Conservation (phyloP, 1,139 yeast genomes). For the Suhomyces terraborum region DNA sequence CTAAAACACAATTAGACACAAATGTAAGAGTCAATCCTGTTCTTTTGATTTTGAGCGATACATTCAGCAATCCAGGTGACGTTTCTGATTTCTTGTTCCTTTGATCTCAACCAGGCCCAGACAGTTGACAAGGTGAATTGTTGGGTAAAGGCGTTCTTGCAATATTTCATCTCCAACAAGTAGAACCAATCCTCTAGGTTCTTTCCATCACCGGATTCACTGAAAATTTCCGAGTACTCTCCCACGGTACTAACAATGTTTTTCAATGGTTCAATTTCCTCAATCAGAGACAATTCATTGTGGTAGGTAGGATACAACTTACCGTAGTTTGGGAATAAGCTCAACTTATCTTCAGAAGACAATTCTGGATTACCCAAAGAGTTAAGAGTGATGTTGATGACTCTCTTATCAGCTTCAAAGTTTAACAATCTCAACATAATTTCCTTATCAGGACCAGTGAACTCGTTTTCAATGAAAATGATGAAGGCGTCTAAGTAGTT, state of each 20-base stretch:
- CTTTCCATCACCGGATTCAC: conserved; percentile 52
- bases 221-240: conserved; percentile 71
- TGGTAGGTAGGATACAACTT: conserved; percentile 77
- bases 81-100: conserved; percentile 95
- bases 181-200: conserved; percentile 93
- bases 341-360: conserved; percentile 64
- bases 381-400: conserved; percentile 87
- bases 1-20: conserved; percentile 48
- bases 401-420: conserved; percentile 94
- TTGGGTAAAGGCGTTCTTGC: conserved; percentile 93
- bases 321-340: conserved; percentile 80
- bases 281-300: conserved; percentile 68
- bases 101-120: conserved; percentile 96
- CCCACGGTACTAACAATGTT: conserved; percentile 70
- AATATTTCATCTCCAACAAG: conserved; percentile 85
- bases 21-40: conserved; percentile 75
- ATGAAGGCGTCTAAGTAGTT: conserved; percentile 91
- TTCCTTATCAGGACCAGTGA: conserved; percentile 77
- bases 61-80: conserved; percentile 99
- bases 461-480: conserved; percentile 57
- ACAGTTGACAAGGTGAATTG: conserved; percentile 89
- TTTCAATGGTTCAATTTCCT: conserved; percentile 84
- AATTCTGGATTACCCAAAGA: conserved; percentile 80
- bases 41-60: conserved; percentile 84
- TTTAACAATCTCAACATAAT: conserved; percentile 75